A percentile compares a stretch with the other conserved stretches of the same genome.
These are phyloP conservation scores for Leccinum obscurum DNA, from an alignment of 768 basidiomycete genomes.

Conservation along the genomic window DNA sequence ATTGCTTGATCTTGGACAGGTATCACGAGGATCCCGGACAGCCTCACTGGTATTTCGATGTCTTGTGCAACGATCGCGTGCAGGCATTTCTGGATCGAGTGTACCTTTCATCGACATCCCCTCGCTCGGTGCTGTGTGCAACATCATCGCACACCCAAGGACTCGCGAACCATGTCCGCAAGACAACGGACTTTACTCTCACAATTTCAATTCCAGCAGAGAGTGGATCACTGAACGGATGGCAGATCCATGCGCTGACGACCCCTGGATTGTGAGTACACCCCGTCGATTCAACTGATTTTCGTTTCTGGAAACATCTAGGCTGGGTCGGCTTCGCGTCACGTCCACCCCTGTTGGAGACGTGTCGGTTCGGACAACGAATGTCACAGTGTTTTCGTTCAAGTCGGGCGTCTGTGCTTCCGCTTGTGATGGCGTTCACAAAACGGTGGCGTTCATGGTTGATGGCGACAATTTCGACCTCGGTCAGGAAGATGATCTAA, in stretches of 20 bases:
- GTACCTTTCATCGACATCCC: constrained; percentile 9
- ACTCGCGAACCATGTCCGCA: not conserved
- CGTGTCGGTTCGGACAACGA: constrained; percentile 24
- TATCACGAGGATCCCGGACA: constrained; percentile 63
- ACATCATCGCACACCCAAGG: not conserved
- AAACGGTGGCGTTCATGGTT: constrained; percentile 7
- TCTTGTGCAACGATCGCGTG: constrained; percentile 57
- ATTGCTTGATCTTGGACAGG: constrained; percentile 34
- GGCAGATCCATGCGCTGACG: constrained; percentile 55
- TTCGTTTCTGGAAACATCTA: constrained; percentile 5
- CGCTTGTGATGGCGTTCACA: not conserved
- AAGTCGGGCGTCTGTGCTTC: not conserved
- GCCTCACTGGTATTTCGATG: constrained; percentile 69
- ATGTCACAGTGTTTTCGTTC: constrained; percentile 28
- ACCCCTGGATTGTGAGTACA: constrained; percentile 68
- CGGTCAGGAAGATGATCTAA: not conserved
- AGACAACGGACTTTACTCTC: constrained; percentile 53
- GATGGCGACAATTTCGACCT: constrained; percentile 14
- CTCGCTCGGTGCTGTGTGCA: not conserved
- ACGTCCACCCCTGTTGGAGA: constrained; percentile 2
- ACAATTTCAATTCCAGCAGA: constrained; percentile 72
- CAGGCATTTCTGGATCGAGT: constrained; percentile 52
- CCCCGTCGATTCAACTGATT: not conserved
- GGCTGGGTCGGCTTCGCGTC: constrained; percentile 25
- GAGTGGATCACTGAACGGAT: constrained; percentile 70